A percentile compares a stretch with the other conserved stretches of the same genome.
These are phyloP conservation scores for Chrysophaeum taylorii DNA, from an alignment of 352 stramenopile species.

Conservation along the genomic window DNA sequence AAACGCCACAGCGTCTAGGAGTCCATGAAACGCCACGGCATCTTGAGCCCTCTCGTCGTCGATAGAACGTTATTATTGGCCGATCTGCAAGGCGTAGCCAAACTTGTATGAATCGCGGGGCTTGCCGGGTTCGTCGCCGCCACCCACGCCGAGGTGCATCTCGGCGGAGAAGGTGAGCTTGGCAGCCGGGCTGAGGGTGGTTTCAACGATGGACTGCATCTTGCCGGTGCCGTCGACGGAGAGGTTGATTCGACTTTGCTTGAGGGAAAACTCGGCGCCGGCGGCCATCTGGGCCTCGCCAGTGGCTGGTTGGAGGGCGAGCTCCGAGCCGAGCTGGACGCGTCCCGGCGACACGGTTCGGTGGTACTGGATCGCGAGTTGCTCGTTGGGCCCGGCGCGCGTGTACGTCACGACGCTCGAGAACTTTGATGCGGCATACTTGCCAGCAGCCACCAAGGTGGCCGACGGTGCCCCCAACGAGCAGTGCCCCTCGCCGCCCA, in stretches of 20 bases:
- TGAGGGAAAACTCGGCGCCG: neutral
- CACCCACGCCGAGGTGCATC: neutral
- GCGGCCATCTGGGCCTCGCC: neutral
- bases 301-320: neutral
- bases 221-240: neutral
- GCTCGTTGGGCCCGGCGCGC: neutral
- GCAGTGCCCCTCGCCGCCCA: neutral
- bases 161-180: slow-evolving; percentile 3
- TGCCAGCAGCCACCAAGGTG: neutral
- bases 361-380: neutral
- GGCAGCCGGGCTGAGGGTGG: neutral
- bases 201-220: neutral
- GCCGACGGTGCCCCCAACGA: neutral
- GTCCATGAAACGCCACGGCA: too few species aligned
- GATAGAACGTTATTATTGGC: neutral
- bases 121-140: neutral
- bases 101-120: neutral
- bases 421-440: neutral
- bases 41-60: too few species aligned
- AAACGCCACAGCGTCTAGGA: too few species aligned
- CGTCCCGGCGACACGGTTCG: neutral
- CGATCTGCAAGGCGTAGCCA: slow-evolving; percentile 6
- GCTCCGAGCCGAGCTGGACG: neutral
- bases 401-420: neutral
- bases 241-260: neutral